A percentile compares a stretch with the other conserved stretches of the same genome.
Conservation (phyloP, 352 stramenopile genomes). For the Pythium sukuiense region DNA sequence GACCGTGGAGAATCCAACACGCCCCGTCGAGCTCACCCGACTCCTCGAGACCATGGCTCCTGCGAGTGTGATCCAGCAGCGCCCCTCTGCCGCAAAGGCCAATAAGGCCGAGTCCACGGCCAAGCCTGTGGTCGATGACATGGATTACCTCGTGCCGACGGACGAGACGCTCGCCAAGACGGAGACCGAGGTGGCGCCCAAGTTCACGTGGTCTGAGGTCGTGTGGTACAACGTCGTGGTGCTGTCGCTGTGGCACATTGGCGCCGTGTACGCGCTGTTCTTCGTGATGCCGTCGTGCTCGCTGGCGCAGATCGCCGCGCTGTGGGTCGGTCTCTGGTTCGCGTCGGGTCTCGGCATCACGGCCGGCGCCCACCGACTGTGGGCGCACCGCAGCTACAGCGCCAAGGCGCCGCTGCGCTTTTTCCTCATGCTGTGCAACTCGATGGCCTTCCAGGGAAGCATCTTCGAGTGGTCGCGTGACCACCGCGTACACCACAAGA, state of each 20-base stretch:
- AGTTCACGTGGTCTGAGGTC: conserved; percentile 67
- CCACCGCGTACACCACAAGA: conserved; percentile 99
- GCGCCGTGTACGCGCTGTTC: conserved; percentile 71
- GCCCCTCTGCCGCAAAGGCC: neutral
- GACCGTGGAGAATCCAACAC: neutral
- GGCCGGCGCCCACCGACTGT: conserved; percentile 96
- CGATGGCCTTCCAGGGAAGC: conserved; percentile 95
- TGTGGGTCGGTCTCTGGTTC: conserved; percentile 69
- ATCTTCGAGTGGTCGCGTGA: conserved; percentile 99
- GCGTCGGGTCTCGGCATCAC: conserved; percentile 96
- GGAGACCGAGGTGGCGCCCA: conserved; percentile 27
- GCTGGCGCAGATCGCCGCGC: conserved; percentile 47
- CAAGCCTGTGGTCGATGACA: conserved; percentile 39
- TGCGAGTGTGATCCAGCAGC: neutral
- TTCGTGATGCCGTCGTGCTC: conserved; percentile 54
- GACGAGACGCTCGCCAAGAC: conserved; percentile 26
- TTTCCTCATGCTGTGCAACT: conserved; percentile 98
- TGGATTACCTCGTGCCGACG: conserved; percentile 30
- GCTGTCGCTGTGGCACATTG: conserved; percentile 64
- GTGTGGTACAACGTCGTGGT: conserved; percentile 88
- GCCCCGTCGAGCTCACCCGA: neutral
- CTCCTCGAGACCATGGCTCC: neutral
- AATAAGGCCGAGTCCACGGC: conserved; percentile 4
- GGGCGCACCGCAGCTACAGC: conserved; percentile 96
- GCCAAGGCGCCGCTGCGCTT: conserved; percentile 88